Evolutionary conservation across 2,329 filamentous ascomycete species (phyloP).

Genomic region (Aspergillus caelatus): DNA sequence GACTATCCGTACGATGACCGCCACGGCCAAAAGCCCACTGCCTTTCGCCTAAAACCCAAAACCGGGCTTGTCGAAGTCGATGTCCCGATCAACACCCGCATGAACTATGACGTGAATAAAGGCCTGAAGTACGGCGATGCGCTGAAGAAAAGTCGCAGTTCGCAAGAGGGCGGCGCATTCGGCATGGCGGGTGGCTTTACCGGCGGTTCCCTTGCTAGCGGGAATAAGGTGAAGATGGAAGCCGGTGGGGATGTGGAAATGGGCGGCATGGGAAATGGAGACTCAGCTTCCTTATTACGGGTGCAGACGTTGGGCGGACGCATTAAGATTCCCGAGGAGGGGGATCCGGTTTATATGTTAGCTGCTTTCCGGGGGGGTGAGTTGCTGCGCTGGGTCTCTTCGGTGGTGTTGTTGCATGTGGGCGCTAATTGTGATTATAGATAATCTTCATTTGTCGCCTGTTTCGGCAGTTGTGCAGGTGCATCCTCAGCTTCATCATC

Average conservation of each 20-base stretch:
- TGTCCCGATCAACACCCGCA: slow-evolving; percentile 73
- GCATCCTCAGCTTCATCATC: slow-evolving; percentile 87
- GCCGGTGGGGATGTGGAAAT: slow-evolving; percentile 19
- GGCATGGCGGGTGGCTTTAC: slow-evolving; percentile 75
- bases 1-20: slow-evolving; percentile 64
- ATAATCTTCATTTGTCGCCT: slow-evolving; percentile 83
- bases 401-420: not conserved
- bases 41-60: slow-evolving; percentile 78
- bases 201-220: slow-evolving; percentile 29
- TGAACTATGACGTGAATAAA: slow-evolving; percentile 81
- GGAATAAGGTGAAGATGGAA: slow-evolving; percentile 26
- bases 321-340: slow-evolving; percentile 68
- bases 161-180: slow-evolving; percentile 66
- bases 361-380: slow-evolving; percentile 84
- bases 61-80: slow-evolving; percentile 90
- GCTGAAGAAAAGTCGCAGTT: slow-evolving; percentile 58
- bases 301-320: slow-evolving; percentile 86
- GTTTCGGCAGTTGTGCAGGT: slow-evolving; percentile 83
- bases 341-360: slow-evolving; percentile 79
- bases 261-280: slow-evolving; percentile 22
- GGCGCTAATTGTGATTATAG: slow-evolving; percentile 45
- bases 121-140: slow-evolving; percentile 82
- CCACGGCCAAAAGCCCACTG: slow-evolving; percentile 61
- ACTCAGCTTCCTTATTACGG: slow-evolving; percentile 61
- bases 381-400: slow-evolving; percentile 33